Conservation (phyloP, 2,329 filamentous ascomycete species). For the Verticillium nonalfalfae region DNA sequence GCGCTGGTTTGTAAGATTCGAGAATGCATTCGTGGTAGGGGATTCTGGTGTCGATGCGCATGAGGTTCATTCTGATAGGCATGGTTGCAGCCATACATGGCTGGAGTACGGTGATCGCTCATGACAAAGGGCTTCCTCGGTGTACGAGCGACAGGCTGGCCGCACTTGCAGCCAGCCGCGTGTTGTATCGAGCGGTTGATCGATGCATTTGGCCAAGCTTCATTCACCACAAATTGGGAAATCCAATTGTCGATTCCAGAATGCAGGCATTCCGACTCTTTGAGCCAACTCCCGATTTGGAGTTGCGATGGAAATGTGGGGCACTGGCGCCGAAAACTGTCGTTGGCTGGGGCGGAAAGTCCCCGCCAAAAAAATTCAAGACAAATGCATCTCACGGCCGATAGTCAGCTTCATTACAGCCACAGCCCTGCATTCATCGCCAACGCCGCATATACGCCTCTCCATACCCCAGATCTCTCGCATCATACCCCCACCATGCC, state of each 20-base stretch:
- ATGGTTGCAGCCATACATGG: no score
- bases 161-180: no score
- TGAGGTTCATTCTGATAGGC: no score
- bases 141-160: no score
- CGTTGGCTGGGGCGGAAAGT: background rate
- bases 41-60: background rate
- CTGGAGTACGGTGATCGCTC: no score
- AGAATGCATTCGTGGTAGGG: background rate
- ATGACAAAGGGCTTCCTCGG: no score
- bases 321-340: background rate
- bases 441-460: background rate
- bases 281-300: background rate
- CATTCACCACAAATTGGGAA: no score
- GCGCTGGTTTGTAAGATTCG: background rate
- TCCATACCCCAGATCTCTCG: background rate
- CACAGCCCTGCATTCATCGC: background rate
- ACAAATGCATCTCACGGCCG: background rate
- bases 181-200: no score
- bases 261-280: background rate
- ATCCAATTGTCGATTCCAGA: background rate
- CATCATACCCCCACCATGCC: conserved; percentile 26
- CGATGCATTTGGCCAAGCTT: no score
- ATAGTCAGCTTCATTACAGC: background rate
- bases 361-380: background rate
- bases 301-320: background rate